Conservation (phyloP, 2,329 filamentous ascomycete genomes). For the Madurella mycetomatis region DNA sequence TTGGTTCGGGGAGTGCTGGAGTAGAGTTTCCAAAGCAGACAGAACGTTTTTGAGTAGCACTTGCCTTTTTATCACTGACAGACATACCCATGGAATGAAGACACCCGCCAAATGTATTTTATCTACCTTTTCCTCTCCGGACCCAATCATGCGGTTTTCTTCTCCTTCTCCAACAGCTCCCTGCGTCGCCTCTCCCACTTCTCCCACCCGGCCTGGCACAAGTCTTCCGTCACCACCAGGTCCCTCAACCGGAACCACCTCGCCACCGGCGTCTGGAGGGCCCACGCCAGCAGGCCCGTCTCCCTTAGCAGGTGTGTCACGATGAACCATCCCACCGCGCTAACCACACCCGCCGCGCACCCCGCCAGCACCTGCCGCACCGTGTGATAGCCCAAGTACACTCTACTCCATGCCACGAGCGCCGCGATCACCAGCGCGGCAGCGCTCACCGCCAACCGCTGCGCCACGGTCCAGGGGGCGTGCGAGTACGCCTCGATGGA, state of each 20-base stretch:
- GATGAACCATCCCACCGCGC: conserved; percentile 74
- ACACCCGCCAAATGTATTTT: background rate
- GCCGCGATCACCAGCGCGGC: conserved; percentile 58
- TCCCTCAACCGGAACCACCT: conserved; percentile 72
- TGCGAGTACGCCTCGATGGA: conserved; percentile 35
- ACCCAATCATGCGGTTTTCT: background rate
- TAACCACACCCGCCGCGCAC: conserved; percentile 62
- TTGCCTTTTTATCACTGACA: background rate
- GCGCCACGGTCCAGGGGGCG: conserved; percentile 54
- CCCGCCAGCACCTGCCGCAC: conserved; percentile 82
- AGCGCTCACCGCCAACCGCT: conserved; percentile 53
- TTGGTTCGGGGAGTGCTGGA: no score
- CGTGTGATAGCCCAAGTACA: conserved; percentile 94
- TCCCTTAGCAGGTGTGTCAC: conserved; percentile 63
- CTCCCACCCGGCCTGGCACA: conserved; percentile 90
- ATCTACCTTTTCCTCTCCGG: background rate
- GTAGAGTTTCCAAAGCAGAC: background rate
- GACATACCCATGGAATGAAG: background rate
- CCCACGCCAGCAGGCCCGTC: conserved; percentile 67
- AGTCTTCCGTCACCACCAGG: conserved; percentile 79
- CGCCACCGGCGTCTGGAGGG: conserved; percentile 60
- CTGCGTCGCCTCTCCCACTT: conserved; percentile 65
- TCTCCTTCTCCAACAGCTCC: conserved; percentile 6
- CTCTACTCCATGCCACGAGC: conserved; percentile 72
- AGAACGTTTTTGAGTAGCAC: background rate